Percentiles rank a stretch among this genome's conserved stretches.
phyloP scores from a whole-genome alignment of 805 yeast species.

The Dipodascopsis uninucleata region DNA sequence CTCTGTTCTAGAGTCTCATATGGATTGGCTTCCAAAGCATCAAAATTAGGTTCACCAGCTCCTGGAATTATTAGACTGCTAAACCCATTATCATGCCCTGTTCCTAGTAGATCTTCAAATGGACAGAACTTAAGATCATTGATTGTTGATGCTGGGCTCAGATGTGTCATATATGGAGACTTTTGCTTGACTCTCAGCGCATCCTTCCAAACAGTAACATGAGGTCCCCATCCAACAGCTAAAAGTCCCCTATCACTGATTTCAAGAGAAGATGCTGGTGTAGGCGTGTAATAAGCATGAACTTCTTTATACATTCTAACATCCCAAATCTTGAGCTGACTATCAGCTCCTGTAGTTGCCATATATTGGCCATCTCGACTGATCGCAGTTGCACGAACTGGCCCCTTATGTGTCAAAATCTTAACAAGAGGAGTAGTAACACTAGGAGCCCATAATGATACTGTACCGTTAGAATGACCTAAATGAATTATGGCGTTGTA shows the following conservation, averaged over 20 bases:
- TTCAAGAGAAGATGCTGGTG: conserved; percentile 76
- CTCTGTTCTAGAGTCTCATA: conserved; percentile 88
- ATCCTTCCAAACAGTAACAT: conserved; percentile 92
- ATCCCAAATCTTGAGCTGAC: conserved; percentile 87
- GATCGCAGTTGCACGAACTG: conserved; percentile 76
- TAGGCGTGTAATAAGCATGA: conserved; percentile 64
- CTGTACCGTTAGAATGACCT: conserved; percentile 91
- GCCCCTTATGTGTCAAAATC: conserved; percentile 77
- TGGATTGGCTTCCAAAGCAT: conserved; percentile 89
- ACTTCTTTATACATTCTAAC: conserved; percentile 72
- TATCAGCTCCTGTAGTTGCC: conserved; percentile 90
- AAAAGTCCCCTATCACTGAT: conserved; percentile 85
- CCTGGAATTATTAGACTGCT: conserved; percentile 92
- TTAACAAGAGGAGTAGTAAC: conserved; percentile 82
- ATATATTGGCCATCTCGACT: conserved; percentile 91
- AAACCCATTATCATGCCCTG: conserved; percentile 76
- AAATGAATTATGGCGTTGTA: conserved; percentile 93
- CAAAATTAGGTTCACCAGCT: conserved; percentile 96
- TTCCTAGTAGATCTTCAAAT: conserved; percentile 91
- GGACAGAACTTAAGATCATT: conserved; percentile 76
- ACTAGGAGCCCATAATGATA: conserved; percentile 89
- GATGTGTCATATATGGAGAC: conserved; percentile 88
- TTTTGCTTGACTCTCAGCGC: conserved; percentile 62
- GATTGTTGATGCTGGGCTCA: conserved; percentile 72
- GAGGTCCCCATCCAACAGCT: conserved; percentile 94